Percentiles rank a stretch among this genome's conserved stretches.
phyloP scores from a whole-genome alignment of 805 yeast genomes.

The Blastobotrys chiropterorum region DNA sequence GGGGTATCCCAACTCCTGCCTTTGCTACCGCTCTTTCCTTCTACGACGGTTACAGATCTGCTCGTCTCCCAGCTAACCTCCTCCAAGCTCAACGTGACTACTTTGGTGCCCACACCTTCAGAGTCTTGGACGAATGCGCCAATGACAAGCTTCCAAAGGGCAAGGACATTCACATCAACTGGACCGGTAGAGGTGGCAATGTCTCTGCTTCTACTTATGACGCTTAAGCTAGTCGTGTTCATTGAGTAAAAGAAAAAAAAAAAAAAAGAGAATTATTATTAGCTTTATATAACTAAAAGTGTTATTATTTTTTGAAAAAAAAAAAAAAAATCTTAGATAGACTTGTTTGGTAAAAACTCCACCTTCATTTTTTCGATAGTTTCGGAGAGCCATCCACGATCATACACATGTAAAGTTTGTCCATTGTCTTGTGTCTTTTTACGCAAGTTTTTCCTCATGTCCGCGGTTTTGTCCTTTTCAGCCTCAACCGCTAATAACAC shows the following conservation, averaged over 20 bases:
- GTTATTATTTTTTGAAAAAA: background rate
- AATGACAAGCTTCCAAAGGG: slow-evolving; percentile 70
- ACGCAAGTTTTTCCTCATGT: background rate
- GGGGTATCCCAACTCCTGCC: slow-evolving; percentile 97
- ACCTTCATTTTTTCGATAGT: background rate
- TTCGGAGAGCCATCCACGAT: background rate
- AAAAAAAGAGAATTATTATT: no score
- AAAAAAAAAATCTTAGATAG: background rate
- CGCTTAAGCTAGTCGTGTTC: no score
- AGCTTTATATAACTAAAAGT: background rate
- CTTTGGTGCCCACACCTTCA: slow-evolving; percentile 99
- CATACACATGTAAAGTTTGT: background rate
- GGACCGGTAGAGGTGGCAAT: slow-evolving; percentile 99
- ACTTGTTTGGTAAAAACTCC: background rate
- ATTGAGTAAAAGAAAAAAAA: background rate
- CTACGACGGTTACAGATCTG: slow-evolving; percentile 99
- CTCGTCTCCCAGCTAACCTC: slow-evolving; percentile 91
- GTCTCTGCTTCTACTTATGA: slow-evolving; percentile 91
- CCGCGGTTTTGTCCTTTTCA: background rate
- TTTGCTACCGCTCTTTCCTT: slow-evolving; percentile 93
- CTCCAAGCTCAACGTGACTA: slow-evolving; percentile 99
- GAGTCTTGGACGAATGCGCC: slow-evolving; percentile 82
- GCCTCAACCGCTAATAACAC: background rate
- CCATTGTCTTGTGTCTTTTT: background rate
- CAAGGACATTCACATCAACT: slow-evolving; percentile 88